Evolutionary conservation across 345 rosid genomes (phyloP).

Genomic region (Populus simonii): DNA sequence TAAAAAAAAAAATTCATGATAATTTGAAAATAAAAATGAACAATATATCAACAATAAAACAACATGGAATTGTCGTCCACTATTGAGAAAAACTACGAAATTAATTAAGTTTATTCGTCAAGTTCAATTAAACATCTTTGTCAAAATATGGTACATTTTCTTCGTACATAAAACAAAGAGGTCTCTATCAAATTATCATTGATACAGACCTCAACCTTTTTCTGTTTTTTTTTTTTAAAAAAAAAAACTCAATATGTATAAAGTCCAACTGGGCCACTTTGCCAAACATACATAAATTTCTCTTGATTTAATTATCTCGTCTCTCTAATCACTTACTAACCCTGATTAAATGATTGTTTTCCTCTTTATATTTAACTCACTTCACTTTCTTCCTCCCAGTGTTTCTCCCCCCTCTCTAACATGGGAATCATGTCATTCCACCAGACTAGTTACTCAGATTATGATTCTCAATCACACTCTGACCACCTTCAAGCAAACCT

Average conservation of each 20-base stretch:
- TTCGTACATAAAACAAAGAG: conserved; percentile 3
- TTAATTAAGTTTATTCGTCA: not conserved
- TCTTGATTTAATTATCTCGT: not conserved
- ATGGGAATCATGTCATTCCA: conserved; percentile 26
- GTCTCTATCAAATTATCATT: conserved; percentile 12
- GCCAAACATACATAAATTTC: conserved; percentile 3
- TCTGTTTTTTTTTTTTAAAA: not conserved
- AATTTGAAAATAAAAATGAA: no score
- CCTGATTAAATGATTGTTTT: not conserved
- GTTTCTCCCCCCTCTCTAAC: not conserved
- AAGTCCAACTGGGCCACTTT: no score
- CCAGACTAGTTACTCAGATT: conserved; percentile 17
- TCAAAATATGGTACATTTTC: not conserved
- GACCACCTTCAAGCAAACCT: conserved; percentile 10
- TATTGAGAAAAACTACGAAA: not conserved
- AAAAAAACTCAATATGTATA: not conserved
- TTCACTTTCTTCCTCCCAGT: conserved; percentile 19
- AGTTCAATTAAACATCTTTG: not conserved
- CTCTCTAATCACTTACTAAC: not conserved
- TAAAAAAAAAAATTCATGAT: no score
- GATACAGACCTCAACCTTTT: not conserved
- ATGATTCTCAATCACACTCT: conserved; percentile 22
- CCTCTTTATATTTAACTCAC: conserved; percentile 17
- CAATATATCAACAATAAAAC: no score
- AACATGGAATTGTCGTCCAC: conserved; percentile 6